These are phyloP conservation scores for Aureobasidium sp. DNA, from an alignment of 2,329 filamentous ascomycete species.

Conservation along the genomic window DNA sequence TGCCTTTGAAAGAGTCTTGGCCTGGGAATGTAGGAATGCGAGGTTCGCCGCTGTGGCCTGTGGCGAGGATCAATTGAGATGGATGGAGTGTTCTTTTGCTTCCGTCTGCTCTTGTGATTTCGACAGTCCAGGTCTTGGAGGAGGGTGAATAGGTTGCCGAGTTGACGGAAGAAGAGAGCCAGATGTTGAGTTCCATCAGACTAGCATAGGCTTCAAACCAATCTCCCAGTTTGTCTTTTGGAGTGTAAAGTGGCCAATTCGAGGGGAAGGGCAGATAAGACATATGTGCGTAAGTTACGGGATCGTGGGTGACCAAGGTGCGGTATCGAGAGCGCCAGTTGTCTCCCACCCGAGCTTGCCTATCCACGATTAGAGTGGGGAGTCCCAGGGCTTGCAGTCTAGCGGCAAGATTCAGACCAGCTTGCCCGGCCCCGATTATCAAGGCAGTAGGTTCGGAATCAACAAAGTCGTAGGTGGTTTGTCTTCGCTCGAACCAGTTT, in stretches of 20 bases:
- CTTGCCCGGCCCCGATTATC: slow-evolving; percentile 39
- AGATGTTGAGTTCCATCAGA: slow-evolving; percentile 60
- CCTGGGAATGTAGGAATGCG: slow-evolving; percentile 41
- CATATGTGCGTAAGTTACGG: slow-evolving; percentile 52
- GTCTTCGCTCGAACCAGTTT: slow-evolving; percentile 38
- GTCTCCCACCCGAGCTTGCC: slow-evolving; percentile 28
- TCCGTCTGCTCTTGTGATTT: slow-evolving; percentile 35
- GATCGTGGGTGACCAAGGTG: slow-evolving; percentile 57
- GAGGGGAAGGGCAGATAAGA: slow-evolving; percentile 57
- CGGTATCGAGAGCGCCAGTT: slow-evolving; percentile 34
- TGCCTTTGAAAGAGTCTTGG: slow-evolving; percentile 49
- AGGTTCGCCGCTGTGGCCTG: slow-evolving; percentile 60
- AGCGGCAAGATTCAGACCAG: slow-evolving; percentile 25
- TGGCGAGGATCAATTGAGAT: slow-evolving; percentile 57
- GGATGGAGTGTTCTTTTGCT: slow-evolving; percentile 50
- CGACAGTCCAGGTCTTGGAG: slow-evolving; percentile 47
- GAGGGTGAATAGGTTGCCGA: slow-evolving; percentile 43
- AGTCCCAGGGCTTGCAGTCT: slow-evolving; percentile 32
- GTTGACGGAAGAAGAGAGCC: slow-evolving; percentile 46
- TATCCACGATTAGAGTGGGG: slow-evolving; percentile 30
- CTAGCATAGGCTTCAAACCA: slow-evolving; percentile 60
- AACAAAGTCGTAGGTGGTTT: slow-evolving; percentile 22
- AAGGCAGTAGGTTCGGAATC: slow-evolving; percentile 48
- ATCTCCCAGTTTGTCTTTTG: slow-evolving; percentile 62
- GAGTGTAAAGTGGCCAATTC: slow-evolving; percentile 61